These are phyloP conservation scores for Trichoderma semiorbis DNA, from an alignment of 2,329 filamentous ascomycete genomes.

Conservation along the genomic window DNA sequence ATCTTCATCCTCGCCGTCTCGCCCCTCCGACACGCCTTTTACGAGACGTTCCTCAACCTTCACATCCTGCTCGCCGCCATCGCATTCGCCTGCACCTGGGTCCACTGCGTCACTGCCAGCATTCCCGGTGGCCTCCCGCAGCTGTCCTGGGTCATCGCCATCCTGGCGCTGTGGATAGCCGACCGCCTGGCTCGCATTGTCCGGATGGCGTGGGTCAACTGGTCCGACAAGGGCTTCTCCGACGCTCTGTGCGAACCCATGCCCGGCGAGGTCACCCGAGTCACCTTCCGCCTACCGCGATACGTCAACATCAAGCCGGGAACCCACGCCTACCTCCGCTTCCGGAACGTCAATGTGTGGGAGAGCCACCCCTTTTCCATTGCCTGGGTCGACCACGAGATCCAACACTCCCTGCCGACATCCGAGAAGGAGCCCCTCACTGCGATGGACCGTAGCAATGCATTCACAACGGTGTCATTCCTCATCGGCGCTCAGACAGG, in stretches of 20 bases:
- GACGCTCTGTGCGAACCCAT: slow-evolving; percentile 65
- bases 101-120: slow-evolving; percentile 68
- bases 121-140: slow-evolving; percentile 66
- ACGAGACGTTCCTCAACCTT: slow-evolving; percentile 88
- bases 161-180: slow-evolving; percentile 71
- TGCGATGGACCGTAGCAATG: slow-evolving; percentile 39
- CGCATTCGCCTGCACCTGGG: slow-evolving; percentile 67
- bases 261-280: slow-evolving; percentile 65
- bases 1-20: slow-evolving; percentile 71
- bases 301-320: slow-evolving; percentile 65
- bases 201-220: slow-evolving; percentile 65
- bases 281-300: slow-evolving; percentile 66
- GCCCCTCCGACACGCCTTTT: slow-evolving; percentile 86
- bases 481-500: slow-evolving; percentile 85
- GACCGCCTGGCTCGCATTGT: slow-evolving; percentile 65
- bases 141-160: slow-evolving; percentile 68
- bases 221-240: slow-evolving; percentile 55
- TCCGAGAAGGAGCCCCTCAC: slow-evolving; percentile 42
- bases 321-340: slow-evolving; percentile 71
- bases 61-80: slow-evolving; percentile 75
- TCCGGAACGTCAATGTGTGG: slow-evolving; percentile 63
- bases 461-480: slow-evolving; percentile 65
- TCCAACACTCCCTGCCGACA: slow-evolving; percentile 37
- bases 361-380: slow-evolving; percentile 77
- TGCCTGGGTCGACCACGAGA: slow-evolving; percentile 64